phyloP scores from a whole-genome alignment of 495 filamentous ascomycete species.

The Bombardia bombarda region DNA sequence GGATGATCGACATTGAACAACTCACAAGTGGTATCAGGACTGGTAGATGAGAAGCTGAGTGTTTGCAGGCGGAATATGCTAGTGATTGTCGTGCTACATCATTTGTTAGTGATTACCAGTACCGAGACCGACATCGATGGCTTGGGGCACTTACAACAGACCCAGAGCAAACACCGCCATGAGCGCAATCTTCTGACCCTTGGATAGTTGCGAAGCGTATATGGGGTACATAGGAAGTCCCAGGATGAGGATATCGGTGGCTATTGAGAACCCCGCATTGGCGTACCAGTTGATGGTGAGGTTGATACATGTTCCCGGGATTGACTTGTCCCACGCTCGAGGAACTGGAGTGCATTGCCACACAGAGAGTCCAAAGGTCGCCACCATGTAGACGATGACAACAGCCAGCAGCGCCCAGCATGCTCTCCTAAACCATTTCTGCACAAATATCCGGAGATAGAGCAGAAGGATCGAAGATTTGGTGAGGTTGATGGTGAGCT shows the following conservation, averaged over 20 bases:
- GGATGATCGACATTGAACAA: neutral
- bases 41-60: slow-evolving; percentile 10
- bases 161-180: slow-evolving; percentile 44
- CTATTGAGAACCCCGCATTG: slow-evolving; percentile 20
- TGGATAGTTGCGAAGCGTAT: slow-evolving; percentile 21
- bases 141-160: slow-evolving; percentile 16
- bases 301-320: slow-evolving; percentile 21
- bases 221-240: slow-evolving; percentile 28
- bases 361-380: slow-evolving; percentile 15
- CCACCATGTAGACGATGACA: slow-evolving; percentile 19
- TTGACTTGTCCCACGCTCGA: slow-evolving; percentile 21
- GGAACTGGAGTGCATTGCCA: slow-evolving; percentile 24
- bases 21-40: slow-evolving; percentile 15
- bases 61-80: slow-evolving; percentile 17
- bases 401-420: slow-evolving; percentile 15
- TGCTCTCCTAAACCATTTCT: slow-evolving; percentile 10
- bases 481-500: slow-evolving; percentile 22
- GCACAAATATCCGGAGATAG: slow-evolving; percentile 24
- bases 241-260: slow-evolving; percentile 22
- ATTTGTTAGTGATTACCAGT: neutral
- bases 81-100: slow-evolving; percentile 8
- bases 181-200: slow-evolving; percentile 26
- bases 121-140: neutral
- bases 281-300: slow-evolving; percentile 18
- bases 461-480: slow-evolving; percentile 25